These are phyloP conservation scores for Penicillium pulvis DNA, from an alignment of 495 filamentous ascomycete species.

Conservation along the genomic window DNA sequence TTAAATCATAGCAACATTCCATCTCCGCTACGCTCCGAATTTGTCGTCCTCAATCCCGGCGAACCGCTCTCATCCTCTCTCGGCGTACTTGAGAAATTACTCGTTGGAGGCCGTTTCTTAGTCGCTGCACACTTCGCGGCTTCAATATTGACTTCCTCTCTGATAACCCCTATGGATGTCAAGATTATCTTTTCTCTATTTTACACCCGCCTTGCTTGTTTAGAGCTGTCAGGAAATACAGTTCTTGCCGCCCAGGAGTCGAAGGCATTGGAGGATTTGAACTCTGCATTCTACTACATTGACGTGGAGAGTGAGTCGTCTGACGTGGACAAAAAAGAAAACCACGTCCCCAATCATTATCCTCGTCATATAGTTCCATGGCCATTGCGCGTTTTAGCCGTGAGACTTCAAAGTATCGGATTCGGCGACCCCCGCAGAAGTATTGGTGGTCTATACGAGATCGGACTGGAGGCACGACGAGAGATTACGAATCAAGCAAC, in stretches of 20 bases:
- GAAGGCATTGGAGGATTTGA: constrained; percentile 79
- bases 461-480: constrained; percentile 72
- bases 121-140: constrained; percentile 51
- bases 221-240: constrained; percentile 71
- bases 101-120: constrained; percentile 69
- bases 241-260: constrained; percentile 82
- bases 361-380: constrained; percentile 73
- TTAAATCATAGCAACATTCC: constrained; percentile 68
- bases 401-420: constrained; percentile 80
- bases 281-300: constrained; percentile 67
- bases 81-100: constrained; percentile 63
- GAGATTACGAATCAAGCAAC: constrained; percentile 44
- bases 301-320: constrained; percentile 26
- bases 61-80: constrained; percentile 41
- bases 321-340: constrained; percentile 36
- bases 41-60: constrained; percentile 38
- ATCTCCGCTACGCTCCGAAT: constrained; percentile 57
- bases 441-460: constrained; percentile 86
- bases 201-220: constrained; percentile 80
- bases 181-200: constrained; percentile 71
- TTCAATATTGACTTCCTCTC: constrained; percentile 45
- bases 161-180: constrained; percentile 57
- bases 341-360: constrained; percentile 27
- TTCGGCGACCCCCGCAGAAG: constrained; percentile 80
- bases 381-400: constrained; percentile 78